Evolutionary conservation across 352 stramenopile genomes (phyloP).

Genomic region (Phytophthora europaea): DNA sequence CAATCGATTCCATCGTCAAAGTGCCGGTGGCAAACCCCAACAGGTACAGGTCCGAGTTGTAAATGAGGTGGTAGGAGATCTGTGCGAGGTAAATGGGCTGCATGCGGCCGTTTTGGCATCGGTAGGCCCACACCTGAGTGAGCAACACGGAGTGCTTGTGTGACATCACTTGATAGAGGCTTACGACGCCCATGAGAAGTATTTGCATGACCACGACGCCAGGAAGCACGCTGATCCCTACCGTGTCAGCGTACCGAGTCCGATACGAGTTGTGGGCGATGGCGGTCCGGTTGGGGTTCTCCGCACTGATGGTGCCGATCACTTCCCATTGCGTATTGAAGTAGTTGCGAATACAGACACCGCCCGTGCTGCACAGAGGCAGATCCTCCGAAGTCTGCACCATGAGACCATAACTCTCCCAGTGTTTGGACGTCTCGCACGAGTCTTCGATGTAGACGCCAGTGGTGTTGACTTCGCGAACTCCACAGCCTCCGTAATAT

Average conservation of each 20-base stretch:
- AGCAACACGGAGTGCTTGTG: conserved; percentile 36
- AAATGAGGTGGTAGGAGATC: conserved; percentile 34
- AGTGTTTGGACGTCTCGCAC: conserved; percentile 15
- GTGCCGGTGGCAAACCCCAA: conserved; percentile 31
- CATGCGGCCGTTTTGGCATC: conserved; percentile 34
- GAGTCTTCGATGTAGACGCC: conserved; percentile 33
- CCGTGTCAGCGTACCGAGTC: conserved; percentile 28
- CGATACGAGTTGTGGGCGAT: conserved; percentile 33
- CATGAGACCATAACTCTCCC: conserved; percentile 34
- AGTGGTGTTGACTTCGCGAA: conserved; percentile 28
- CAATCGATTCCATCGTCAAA: conserved; percentile 24
- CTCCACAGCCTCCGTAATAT: conserved; percentile 33
- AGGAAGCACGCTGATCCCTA: conserved; percentile 26
- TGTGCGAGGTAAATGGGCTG: conserved; percentile 33
- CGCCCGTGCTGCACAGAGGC: conserved; percentile 28
- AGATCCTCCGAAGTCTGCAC: conserved; percentile 34
- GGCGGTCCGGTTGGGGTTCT: conserved; percentile 11
- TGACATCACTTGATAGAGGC: conserved; percentile 39
- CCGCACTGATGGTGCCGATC: conserved; percentile 13
- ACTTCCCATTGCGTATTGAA: conserved; percentile 39
- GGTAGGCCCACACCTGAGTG: conserved; percentile 41
- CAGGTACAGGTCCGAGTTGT: conserved; percentile 34
- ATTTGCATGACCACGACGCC: conserved; percentile 37
- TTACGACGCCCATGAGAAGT: conserved; percentile 30
- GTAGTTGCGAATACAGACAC: conserved; percentile 35